Evolutionary conservation across 2,329 filamentous ascomycete genomes (phyloP), one percentile per base, ranked within the genome.

Genomic region (Colletotrichum cuscutae): DNA sequence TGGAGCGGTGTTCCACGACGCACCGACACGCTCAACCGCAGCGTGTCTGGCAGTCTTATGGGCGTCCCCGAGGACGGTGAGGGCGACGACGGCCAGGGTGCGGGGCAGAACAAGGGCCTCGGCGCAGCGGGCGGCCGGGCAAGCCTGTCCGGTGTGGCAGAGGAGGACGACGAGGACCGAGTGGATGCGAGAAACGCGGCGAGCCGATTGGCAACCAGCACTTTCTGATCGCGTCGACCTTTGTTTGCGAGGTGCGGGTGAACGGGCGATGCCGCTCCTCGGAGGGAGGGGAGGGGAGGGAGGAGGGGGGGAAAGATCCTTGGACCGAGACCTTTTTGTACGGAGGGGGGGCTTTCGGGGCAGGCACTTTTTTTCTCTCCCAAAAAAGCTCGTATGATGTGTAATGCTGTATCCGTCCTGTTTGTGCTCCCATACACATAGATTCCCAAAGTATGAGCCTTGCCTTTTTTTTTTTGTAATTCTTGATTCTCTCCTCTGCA

Each of bases 121-220:
- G 76, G 83, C 78, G 77, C 82, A 49, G 81, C 84, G 63, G 80
- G 85, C 71, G 84, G 78, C 62, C 79, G 85, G 59, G 85, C 86
- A 28, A 88, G 87, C 75, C 81, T 94, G 76, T 86, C 87, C 71
- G 89, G 90, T 26, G 82, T 93, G 61, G 86, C 88, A 74, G 94
- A 96, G 79, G 94, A 97, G 79, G 96, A 95, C 76, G 94, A 98
- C 78, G 95, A 98, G 78, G 97, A 99, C 82, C 90, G 95, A 67
- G 91, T 99, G 72, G 97, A 99, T 88, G 97, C 97, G 54, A 91
- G 94, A 82, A 99, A 98, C 84, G 97, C 97, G 65, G 97, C 97
- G 46, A 98, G 94, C 84, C 90, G 97, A 80, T 86, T 99, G 85
- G 97, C 96, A 60, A 94, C 95, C 76, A 98, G 95, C 86, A 98